Evolutionary conservation across 2,329 filamentous ascomycete genomes (phyloP), one percentile per base, ranked within the genome.

Genomic region (Aureobasidium musti): DNA sequence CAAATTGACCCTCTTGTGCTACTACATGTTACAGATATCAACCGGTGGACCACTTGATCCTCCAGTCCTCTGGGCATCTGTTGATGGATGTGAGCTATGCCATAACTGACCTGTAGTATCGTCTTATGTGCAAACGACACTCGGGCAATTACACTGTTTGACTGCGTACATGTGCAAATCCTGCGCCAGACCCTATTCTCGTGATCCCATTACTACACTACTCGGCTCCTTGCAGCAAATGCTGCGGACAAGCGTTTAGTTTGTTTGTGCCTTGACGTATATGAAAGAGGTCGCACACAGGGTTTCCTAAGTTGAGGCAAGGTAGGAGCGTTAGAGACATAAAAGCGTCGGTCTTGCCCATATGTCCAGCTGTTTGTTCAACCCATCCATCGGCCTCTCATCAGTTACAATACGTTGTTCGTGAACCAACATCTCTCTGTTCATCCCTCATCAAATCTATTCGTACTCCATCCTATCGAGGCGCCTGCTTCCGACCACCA

Each of bases 191-290:
- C 41, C 14, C 30, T 4, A 23, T 21, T 50, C 41, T 63, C 10
- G 21, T 49, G 30, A 47, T 41, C 21, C 19, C 59, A 33, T 63
- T 52, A 41, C 35, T 50, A 64, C 49, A 64, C 60, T 19, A 37
- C 11, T 14, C n/a, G 45, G 53, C 30, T 59, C 64, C 64, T 66
- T 60, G 54, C 64, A 60, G 64, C 21, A 30, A 23, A 50, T 30
- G 21, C 43, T 47, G 43, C 41, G 41, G 19, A n/a, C 14, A 33
- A 63, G 21, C 45, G 52, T 52, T 52, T 33, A 45, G n/a, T 39
- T n/a, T 3, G 28, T 49, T 37, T 35, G 39, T 35, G 30, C 11
- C 28, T 37, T 23, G 3, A 21, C 19, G 6, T 35, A 30, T 21
- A 23, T 37, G 45, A 53, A 7, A 37, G 30, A 41, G 3, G 35